Percentiles rank a stretch among this genome's conserved stretches.
Conservation (phyloP, 345 rosid species). For the Camelina neglecta region DNA sequence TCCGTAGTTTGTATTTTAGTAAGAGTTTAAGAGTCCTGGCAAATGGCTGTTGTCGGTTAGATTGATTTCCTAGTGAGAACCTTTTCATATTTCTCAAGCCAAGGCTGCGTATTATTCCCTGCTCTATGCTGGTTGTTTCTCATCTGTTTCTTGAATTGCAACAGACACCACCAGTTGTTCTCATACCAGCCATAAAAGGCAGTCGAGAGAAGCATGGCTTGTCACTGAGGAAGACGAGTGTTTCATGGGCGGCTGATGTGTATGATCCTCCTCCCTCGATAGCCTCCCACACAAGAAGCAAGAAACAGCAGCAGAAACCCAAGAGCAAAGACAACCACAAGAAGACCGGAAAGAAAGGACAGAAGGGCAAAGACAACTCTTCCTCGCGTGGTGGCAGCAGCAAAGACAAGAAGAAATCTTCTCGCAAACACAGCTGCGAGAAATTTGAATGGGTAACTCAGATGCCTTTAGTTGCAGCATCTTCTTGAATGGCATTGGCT, state of each 20-base stretch:
- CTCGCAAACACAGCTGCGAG: constrained; percentile 49
- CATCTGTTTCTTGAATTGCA: constrained; percentile 22
- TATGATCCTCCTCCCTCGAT: constrained; percentile 87
- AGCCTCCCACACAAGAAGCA: constrained; percentile 62
- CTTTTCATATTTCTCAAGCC: constrained; percentile 11
- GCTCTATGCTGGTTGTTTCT: constrained; percentile 5
- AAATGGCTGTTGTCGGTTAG: not conserved
- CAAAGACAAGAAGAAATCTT: constrained; percentile 66
- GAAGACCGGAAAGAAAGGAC: constrained; percentile 81
- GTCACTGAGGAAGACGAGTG: constrained; percentile 51
- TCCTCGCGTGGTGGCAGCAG: constrained; percentile 54
- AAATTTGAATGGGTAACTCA: constrained; percentile 44
- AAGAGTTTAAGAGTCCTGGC: not conserved
- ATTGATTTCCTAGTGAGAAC: not conserved
- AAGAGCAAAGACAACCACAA: constrained; percentile 59
- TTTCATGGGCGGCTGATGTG: constrained; percentile 89
- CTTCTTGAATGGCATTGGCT: constrained; percentile 47
- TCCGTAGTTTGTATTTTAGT: not conserved
- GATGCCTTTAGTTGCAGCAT: constrained; percentile 67
- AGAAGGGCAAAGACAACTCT: constrained; percentile 61
- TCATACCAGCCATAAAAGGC: constrained; percentile 84
- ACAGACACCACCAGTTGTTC: constrained; percentile 54
- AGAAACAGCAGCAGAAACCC: constrained; percentile 58
- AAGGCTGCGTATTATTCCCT: not conserved
- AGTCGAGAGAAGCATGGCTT: constrained; percentile 70